These are phyloP conservation scores for Cucurbita ficifolia DNA, from an alignment of 306 rosid species.

Conservation along the genomic window DNA sequence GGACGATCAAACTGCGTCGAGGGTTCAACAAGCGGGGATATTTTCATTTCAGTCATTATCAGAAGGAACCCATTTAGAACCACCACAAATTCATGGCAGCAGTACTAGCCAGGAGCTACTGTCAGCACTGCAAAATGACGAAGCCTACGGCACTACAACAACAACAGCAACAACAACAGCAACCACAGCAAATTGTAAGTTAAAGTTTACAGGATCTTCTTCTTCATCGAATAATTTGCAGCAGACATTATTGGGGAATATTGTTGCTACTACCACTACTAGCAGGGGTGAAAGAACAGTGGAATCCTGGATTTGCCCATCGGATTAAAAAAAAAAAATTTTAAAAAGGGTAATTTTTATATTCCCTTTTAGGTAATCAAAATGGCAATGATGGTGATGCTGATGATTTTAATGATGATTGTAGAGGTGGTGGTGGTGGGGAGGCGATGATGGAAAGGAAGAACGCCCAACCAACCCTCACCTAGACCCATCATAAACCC, in stretches of 20 bases:
- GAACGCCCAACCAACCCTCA: neutral
- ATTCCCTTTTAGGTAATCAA: neutral
- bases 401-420: constrained; percentile 8
- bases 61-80: neutral
- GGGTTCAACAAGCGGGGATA: neutral
- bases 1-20: neutral
- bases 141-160: neutral
- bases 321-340: constrained; percentile 19
- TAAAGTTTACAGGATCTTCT: constrained; percentile 23
- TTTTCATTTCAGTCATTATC: neutral
- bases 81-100: neutral
- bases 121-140: neutral
- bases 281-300: constrained; percentile 40
- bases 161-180: neutral
- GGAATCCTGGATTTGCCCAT: constrained; percentile 65
- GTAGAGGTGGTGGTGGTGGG: neutral
- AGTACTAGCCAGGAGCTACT: neutral
- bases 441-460: constrained; percentile 2
- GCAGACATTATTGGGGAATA: constrained; percentile 18
- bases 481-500: neutral
- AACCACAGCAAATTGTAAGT: constrained; percentile 20
- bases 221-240: constrained; percentile 24
- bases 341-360: neutral
- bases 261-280: neutral
- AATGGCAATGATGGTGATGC: constrained; percentile 1